These are phyloP conservation scores for Suaeda aralocaspica DNA, from an alignment of 148 eudicot species.

Conservation along the genomic window DNA sequence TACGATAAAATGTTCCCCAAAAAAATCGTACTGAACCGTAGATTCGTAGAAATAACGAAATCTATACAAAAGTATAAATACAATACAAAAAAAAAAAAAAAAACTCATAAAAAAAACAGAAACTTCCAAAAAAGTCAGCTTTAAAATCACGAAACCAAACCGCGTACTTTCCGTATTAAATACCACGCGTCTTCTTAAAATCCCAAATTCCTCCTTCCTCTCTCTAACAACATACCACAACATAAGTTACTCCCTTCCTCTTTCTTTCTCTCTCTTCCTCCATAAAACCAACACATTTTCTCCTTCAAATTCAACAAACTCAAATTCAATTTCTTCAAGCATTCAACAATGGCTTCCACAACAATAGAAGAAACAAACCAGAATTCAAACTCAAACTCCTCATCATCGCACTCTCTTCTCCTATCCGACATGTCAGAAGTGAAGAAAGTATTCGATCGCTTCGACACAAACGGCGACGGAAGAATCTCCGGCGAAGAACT, in stretches of 20 bases:
- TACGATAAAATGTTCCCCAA: no score
- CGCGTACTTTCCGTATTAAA: constrained; percentile 14
- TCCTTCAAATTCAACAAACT: not conserved
- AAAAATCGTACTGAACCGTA: no score
- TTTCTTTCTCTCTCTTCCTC: constrained; percentile 17
- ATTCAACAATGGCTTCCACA: constrained; percentile 28
- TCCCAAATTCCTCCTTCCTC: not conserved
- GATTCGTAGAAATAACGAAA: no score
- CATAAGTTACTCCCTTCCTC: not conserved
- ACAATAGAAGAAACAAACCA: not conserved
- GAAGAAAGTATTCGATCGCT: constrained; percentile 53
- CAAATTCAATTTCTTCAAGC: not conserved
- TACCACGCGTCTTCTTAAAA: constrained; percentile 22
- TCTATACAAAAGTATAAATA: no score
- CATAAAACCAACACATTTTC: not conserved
- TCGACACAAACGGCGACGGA: constrained; percentile 77
- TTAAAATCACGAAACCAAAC: not conserved
- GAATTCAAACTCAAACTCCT: not conserved
- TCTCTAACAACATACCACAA: not conserved
- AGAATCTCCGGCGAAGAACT: constrained; percentile 65
- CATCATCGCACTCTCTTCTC: constrained; percentile 8
- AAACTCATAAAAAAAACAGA: no score
- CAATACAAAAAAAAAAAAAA: no score
- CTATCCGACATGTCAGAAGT: constrained; percentile 43
- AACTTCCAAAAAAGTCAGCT: not conserved